Base-by-base conservation (phyloP, 192 early-diverging fungal species). In the Dissophora ornata region DNA sequence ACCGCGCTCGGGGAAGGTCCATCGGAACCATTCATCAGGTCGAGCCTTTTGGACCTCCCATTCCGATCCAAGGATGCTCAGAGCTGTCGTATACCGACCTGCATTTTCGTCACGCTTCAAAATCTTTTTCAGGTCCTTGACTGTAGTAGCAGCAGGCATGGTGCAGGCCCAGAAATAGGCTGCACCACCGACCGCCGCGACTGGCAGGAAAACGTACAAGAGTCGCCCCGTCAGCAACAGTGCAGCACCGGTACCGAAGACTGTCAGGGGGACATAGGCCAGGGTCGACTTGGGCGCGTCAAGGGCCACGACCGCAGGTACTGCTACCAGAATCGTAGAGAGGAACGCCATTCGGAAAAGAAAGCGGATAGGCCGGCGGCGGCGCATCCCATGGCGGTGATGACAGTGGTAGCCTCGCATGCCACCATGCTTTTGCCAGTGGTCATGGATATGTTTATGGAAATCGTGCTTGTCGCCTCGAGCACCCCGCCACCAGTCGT, bases 21-120 rank as follows among this genome's bases (percentile, higher is more conserved):
- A 74, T 28, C 48, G 61, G 49, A 74, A 74, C 54, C 51, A 74
- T 32, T 74, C 70, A 19, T 74, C 62, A 4, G 54, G 38, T 19
- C 50, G 34, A 11, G 70, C 70, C 3, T 28, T 33, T 33, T 74
- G 59, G 25, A 74, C 16, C 24, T 44, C 46, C 70, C 70, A 74
- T 9, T 74, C 49, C 11, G 32, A 12, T 16, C 70, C 70, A 9
- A 74, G 22, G 36, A 32, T 28, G 9, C 33, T 59, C 38, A 64
- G 12, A 1, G 70, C 70, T 0, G 62, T 58, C 29, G 47, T 4
- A 45, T 47, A 57, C 26, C 33, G 41, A n/a, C 54, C 33, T 15
- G 36, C 46, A 30, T 47, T 58, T 32, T 51, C 32, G 24, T 60
- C 49, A 10, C 70, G 61, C 54, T 51, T 44, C 18, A 74, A 28